Conservation (phyloP, 169 alveolate species). For the Plasmodium coatneyi region DNA sequence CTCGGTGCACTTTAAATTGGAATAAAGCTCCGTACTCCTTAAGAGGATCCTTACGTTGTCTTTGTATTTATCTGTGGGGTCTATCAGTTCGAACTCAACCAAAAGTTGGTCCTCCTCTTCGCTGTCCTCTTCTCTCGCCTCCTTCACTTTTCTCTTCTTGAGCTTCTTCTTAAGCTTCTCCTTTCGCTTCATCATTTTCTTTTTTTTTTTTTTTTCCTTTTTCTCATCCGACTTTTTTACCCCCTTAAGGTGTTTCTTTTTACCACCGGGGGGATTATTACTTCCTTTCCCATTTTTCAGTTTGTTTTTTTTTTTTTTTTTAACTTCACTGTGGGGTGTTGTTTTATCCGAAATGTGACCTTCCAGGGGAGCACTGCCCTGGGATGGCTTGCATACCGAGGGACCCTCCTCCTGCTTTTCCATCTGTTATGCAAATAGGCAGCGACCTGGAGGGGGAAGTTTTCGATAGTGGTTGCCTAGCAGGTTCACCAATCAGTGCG, state of each 20-base stretch:
- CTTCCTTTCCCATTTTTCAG: background rate
- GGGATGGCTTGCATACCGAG: background rate
- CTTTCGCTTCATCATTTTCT: background rate
- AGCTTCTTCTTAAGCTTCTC: background rate
- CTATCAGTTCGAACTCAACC: conserved; percentile 55
- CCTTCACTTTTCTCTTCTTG: background rate
- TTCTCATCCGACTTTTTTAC: background rate
- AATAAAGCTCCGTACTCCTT: conserved; percentile 22
- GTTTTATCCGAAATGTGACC: background rate
- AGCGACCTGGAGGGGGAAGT: background rate
- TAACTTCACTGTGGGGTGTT: background rate
- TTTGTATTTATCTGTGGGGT: conserved; percentile 41
- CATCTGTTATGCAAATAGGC: background rate
- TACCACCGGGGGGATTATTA: background rate
- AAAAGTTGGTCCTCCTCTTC: conserved; percentile 11
- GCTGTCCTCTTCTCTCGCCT: background rate
- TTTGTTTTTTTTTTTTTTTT: background rate
- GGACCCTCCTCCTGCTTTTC: background rate
- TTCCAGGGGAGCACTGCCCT: background rate
- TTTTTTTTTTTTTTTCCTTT: background rate
- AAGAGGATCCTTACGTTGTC: conserved; percentile 41
- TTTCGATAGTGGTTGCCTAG: background rate
- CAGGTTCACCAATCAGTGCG: background rate
- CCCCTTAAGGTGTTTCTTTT: background rate
- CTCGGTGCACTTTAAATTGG: conserved; percentile 23